Evolutionary conservation across 2,329 filamentous ascomycete species (phyloP), one percentile per base, ranked within the genome.

Genomic region (Neobulgaria alba): DNA sequence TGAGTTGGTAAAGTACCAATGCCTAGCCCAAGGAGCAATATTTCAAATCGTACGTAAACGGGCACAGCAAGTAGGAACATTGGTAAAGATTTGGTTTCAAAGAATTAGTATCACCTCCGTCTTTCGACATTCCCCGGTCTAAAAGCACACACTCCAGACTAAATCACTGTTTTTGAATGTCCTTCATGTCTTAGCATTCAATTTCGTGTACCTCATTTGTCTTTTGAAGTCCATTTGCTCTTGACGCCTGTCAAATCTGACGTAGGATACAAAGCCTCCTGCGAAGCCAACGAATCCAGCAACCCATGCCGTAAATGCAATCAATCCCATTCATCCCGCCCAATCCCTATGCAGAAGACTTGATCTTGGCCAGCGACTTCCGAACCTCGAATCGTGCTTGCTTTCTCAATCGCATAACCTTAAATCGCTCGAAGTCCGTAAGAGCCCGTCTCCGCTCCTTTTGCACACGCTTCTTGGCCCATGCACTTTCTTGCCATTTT

Each of bases 401-500:
- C 82, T 98, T 98, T 84, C 90, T 93, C 73, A 96, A 77, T 71
- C 90, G 83, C 80, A 96, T 77, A 62, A 96, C 92, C 85, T 98
- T 95, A 87, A 96, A 98, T 69, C 92, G 84, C 77, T 98, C 92
- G 67, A 98, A 98, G 79, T 98, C 92, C 71, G 82, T 93, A 57
- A 98, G 77, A 63, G 79, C 79, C 74, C 83, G 84, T 77, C 92
- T 85, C 74, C 86, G 84, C 70, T 85, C 77, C 61, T 78, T 77
- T 72, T 86, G 83, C 59, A 80, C 79, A 65, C 85, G 80, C 79
- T 87, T 89, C 86, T 98, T 92, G 63, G 89, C 87, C 82, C 85
- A 95, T 69, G 79, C 79, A 76, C 79, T 89, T 72, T 85, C 77
- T 65, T 82, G 79, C 85, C 88, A 96, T 77, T 93, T 93, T 67